Conservation (phyloP, 768 basidiomycete genomes). For the Boletus coccyginus region DNA sequence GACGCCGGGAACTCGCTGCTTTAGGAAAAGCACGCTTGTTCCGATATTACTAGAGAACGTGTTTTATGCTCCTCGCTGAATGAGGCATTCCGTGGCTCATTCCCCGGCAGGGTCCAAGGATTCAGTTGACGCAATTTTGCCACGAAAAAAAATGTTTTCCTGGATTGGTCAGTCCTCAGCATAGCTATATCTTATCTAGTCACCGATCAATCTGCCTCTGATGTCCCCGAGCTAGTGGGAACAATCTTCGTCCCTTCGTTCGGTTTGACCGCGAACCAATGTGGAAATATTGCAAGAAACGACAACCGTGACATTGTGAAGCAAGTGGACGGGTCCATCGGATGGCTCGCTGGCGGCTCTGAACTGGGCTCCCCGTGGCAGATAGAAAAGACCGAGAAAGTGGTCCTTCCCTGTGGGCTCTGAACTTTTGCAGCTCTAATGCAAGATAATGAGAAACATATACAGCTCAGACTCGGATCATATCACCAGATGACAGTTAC, state of each 20-base stretch:
- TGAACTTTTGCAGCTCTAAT: not conserved
- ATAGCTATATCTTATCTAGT: slow-evolving; percentile 11
- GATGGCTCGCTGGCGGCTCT: not conserved
- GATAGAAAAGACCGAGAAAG: not conserved
- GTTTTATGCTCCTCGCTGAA: slow-evolving; percentile 5
- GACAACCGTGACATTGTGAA: not conserved
- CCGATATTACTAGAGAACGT: slow-evolving; percentile 5
- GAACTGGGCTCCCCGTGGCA: too few relatives aligned
- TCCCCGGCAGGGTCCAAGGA: not conserved
- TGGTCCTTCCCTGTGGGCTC: not conserved
- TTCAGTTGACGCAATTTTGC: not conserved
- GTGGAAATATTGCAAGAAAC: not conserved
- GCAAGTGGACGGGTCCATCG: too few relatives aligned
- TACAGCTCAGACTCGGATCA: not conserved
- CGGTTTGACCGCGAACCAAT: too few relatives aligned
- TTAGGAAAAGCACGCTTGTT: not conserved
- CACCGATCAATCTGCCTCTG: not conserved
- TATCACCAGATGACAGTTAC: not conserved
- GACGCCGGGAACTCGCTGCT: not conserved
- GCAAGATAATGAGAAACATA: not conserved
- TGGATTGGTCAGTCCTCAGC: not conserved
- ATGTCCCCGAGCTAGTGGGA: not conserved
- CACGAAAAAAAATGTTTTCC: not conserved
- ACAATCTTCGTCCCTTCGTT: not conserved
- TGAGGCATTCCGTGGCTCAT: not conserved